These are phyloP conservation scores for Suillus brevipes DNA, from an alignment of 768 basidiomycete genomes.

Conservation along the genomic window DNA sequence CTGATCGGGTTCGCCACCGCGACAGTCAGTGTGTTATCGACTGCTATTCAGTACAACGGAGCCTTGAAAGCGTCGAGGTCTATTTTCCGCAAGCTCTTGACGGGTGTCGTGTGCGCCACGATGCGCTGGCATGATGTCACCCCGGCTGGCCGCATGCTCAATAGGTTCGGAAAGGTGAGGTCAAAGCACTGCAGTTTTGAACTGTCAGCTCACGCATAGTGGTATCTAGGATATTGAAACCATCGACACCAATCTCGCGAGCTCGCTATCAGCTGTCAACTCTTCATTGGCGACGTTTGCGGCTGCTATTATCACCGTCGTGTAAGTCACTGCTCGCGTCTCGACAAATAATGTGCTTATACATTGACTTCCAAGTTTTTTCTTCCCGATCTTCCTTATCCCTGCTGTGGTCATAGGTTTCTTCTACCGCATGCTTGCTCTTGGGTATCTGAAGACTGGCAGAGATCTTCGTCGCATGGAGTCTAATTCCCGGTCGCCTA, in stretches of 20 bases:
- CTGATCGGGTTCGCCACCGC: conserved; percentile 55
- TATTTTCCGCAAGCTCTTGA: conserved; percentile 54
- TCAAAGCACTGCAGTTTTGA: neutral
- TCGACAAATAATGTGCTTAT: conserved; percentile 18
- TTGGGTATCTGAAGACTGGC: conserved; percentile 77
- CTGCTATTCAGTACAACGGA: conserved; percentile 60
- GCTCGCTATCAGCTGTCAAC: conserved; percentile 74
- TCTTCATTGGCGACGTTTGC: conserved; percentile 75
- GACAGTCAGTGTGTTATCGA: conserved; percentile 45
- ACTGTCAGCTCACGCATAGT: conserved; percentile 1
- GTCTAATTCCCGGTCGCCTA: conserved; percentile 81
- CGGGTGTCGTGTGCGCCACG: conserved; percentile 74
- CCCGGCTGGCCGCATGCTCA: conserved; percentile 79
- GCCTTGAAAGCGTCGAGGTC: conserved; percentile 35
- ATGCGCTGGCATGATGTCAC: conserved; percentile 87
- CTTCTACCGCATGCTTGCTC: conserved; percentile 66
- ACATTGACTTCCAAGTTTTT: conserved; percentile 38
- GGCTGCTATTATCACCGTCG: conserved; percentile 70
- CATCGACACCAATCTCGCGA: conserved; percentile 71
- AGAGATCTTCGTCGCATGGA: conserved; percentile 89
- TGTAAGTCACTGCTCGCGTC: conserved; percentile 40
- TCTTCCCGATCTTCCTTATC: conserved; percentile 83
- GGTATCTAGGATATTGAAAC: conserved; percentile 72
- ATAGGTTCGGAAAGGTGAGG: conserved; percentile 72
- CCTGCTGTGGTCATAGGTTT: conserved; percentile 75